Conservation (phyloP, 2,329 filamentous ascomycete genomes). For the Microcera coccophila region DNA sequence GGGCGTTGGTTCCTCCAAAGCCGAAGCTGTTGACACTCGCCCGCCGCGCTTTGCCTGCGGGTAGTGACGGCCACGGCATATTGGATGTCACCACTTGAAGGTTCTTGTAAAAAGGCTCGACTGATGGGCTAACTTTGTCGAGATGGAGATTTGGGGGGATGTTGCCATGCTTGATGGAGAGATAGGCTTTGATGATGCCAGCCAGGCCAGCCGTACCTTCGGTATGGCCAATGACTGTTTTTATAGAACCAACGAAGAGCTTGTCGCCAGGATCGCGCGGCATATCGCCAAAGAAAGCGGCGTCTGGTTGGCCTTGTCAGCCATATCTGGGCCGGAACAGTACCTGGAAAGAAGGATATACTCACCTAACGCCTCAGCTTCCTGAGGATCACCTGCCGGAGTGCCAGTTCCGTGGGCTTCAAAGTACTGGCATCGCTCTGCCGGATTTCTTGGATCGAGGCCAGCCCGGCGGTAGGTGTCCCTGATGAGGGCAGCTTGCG, state of each 20-base stretch:
- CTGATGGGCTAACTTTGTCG: conserved; percentile 18
- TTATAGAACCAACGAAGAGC: conserved; percentile 31
- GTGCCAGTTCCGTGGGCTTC: conserved; percentile 30
- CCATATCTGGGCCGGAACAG: too few relatives aligned
- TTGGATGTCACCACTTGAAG: conserved; percentile 20
- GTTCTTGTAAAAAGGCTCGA: conserved; percentile 7
- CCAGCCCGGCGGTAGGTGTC: conserved; percentile 34
- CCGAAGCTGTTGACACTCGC: conserved; percentile 30
- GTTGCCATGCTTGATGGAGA: conserved; percentile 17
- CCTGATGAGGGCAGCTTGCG: conserved; percentile 4
- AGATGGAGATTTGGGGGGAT: conserved; percentile 26
- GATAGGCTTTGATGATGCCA: conserved; percentile 24
- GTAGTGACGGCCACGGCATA: not conserved
- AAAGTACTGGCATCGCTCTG: conserved; percentile 18
- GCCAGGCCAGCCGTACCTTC: conserved; percentile 24
- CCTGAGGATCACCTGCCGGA: conserved; percentile 8
- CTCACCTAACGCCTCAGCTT: conserved; percentile 35
- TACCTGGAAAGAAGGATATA: conserved; percentile 30
- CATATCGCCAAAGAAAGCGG: not conserved
- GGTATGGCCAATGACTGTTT: conserved; percentile 40
- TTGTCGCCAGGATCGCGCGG: not conserved
- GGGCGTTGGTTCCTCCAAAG: conserved; percentile 12
- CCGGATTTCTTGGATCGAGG: conserved; percentile 14
- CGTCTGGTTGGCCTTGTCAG: too few relatives aligned
- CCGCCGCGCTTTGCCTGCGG: not conserved